Conservation (phyloP, 768 basidiomycete species). For the Russula ochroleuca region DNA sequence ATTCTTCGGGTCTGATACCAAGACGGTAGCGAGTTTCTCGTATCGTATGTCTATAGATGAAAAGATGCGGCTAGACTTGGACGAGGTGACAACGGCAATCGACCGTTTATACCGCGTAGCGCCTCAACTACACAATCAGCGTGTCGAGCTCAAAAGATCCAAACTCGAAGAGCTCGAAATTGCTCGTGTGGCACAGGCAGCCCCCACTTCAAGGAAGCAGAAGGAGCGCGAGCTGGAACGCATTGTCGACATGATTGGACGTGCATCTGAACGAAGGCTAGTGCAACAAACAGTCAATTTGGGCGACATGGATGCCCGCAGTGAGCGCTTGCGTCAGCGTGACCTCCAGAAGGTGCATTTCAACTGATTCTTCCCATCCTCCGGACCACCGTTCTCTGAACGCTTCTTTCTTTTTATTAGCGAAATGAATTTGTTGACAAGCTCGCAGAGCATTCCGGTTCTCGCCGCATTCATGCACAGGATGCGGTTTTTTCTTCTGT, state of each 20-base stretch:
- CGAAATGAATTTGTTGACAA: constrained; percentile 73
- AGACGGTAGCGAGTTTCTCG: constrained; percentile 17
- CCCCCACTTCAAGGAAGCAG: constrained; percentile 40
- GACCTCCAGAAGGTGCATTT: constrained; percentile 59
- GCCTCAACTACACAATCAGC: constrained; percentile 87
- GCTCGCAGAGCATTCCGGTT: constrained; percentile 63
- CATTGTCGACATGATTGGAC: constrained; percentile 67
- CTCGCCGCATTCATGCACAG: constrained; percentile 73
- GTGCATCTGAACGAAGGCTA: constrained; percentile 63
- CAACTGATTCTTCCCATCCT: neutral
- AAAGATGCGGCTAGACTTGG: constrained; percentile 83
- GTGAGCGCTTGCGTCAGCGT: constrained; percentile 53
- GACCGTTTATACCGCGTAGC: constrained; percentile 81
- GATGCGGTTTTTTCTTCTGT: constrained; percentile 56
- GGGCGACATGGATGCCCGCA: constrained; percentile 49
- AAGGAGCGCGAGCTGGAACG: constrained; percentile 61
- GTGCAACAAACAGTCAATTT: constrained; percentile 67
- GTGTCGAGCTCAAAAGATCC: constrained; percentile 77
- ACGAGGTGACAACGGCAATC: constrained; percentile 81
- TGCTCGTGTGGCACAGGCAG: constrained; percentile 47
- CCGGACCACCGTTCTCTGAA: constrained; percentile 13
- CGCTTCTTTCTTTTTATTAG: constrained; percentile 36
- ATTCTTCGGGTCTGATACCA: constrained; percentile 16
- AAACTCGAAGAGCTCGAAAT: constrained; percentile 72
- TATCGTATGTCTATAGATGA: constrained; percentile 44